A percentile compares a stretch with the other conserved stretches of the same genome.
These are phyloP conservation scores for Rhododendron mucronatum DNA, from an alignment of 148 eudicot species.

Conservation along the genomic window DNA sequence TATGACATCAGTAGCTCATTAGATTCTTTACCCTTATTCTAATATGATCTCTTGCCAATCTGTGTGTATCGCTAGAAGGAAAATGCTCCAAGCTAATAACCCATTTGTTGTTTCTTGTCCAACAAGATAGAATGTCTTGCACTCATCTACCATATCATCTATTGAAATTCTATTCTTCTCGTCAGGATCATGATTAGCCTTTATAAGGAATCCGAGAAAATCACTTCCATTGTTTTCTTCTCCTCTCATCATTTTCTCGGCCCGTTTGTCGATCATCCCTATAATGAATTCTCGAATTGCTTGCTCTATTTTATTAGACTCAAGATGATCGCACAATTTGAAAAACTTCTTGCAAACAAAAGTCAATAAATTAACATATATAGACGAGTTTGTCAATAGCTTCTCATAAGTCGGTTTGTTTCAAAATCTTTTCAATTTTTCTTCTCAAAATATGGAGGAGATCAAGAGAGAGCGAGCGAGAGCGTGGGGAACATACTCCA, in stretches of 20 bases:
- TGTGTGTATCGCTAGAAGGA: neutral
- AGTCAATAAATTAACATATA: neutral
- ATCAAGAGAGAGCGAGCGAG: too few relatives aligned
- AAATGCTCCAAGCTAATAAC: neutral
- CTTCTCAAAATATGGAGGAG: neutral
- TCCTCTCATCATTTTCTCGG: neutral
- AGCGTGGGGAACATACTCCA: neutral
- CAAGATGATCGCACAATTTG: neutral
- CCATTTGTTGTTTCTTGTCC: slow-evolving; percentile 3
- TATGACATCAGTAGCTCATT: too few relatives aligned
- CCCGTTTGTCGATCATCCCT: neutral
- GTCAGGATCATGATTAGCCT: neutral
- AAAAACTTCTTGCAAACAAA: neutral
- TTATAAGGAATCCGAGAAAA: slow-evolving; percentile 4
- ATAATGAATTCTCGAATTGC: neutral
- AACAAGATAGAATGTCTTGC: neutral
- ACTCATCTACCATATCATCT: neutral
- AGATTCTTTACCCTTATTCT: too few relatives aligned
- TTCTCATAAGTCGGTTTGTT: too few relatives aligned
- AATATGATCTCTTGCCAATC: slow-evolving; percentile 10
- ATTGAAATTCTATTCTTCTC: neutral
- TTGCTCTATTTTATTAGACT: neutral
- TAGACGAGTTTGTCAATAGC: neutral
- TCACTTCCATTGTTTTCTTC: neutral
- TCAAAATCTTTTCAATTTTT: neutral